Evolutionary conservation across 176 grass and related monocot genomes (phyloP).

Genomic region (Zoysia japonica): DNA sequence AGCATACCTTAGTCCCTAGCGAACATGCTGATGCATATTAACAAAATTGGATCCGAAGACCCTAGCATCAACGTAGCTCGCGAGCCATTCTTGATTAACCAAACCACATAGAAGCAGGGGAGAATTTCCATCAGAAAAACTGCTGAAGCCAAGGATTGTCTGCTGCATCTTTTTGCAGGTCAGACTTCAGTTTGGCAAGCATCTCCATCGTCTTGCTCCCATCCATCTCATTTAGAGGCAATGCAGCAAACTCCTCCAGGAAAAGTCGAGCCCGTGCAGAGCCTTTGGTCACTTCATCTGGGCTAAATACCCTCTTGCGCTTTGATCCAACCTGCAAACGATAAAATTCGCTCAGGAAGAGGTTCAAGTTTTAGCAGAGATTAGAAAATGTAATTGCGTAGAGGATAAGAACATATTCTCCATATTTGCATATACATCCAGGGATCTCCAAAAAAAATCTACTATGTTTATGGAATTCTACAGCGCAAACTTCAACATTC

Average conservation of each 20-base stretch:
- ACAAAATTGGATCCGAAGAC: constrained; percentile 38
- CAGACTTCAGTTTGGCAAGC: constrained; percentile 50
- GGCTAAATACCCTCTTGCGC: constrained; percentile 65
- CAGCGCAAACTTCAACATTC: constrained; percentile 10
- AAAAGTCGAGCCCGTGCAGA: constrained; percentile 67
- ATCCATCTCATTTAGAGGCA: constrained; percentile 76
- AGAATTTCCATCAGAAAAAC: constrained; percentile 56
- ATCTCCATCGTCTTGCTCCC: constrained; percentile 47
- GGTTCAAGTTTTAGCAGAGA: neutral
- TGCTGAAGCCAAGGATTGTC: constrained; percentile 86
- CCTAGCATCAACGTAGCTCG: constrained; percentile 25
- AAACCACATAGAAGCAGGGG: neutral
- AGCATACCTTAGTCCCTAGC: neutral
- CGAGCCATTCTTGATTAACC: neutral
- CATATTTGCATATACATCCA: neutral
- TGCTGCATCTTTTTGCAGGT: constrained; percentile 68
- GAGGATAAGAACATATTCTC: neutral
- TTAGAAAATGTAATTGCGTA: neutral
- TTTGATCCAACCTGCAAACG: constrained; percentile 63
- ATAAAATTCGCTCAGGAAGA: constrained; percentile 17
- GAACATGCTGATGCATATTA: constrained; percentile 11
- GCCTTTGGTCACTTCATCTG: constrained; percentile 78
- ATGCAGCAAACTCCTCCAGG: constrained; percentile 60
- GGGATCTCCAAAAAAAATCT: neutral
- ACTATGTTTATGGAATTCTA: neutral